Base-by-base conservation (phyloP, 1,139 yeast genomes). In the Geotrichum cucujoidarum region DNA sequence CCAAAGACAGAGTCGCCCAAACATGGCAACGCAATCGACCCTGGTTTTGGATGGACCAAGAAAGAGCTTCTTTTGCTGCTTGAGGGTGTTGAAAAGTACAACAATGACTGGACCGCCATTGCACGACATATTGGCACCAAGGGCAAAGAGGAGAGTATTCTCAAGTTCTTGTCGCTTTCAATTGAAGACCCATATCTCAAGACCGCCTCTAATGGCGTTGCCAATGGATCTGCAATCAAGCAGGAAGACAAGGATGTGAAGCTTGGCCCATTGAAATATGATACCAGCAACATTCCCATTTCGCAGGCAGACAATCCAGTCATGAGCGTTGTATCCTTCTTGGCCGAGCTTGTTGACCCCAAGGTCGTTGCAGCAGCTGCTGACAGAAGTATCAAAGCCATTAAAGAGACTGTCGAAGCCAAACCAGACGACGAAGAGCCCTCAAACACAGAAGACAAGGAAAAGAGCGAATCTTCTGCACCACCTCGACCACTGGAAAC, bases 281-380 rank as follows among this genome's bases (percentile, higher is more conserved):
- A 92, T 3, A 82, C 94, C 3, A 83, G 83, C 61, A 67, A 66
- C 46, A 74, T 90, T 50, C 96, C 97, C 6, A 82, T 87, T 41
- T 80, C 88, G 45, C 78, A 88, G 38, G 79, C 83, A 24, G 97
- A 92, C 59, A 92, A 92, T 64, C 98, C 99, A 1, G 90, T 92
- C 3, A 76, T 92, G 71, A 83, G 95, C 32, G 92, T 95, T 32
- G 77, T 92, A 54, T 82, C 95, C 4, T 92, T 90, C 65, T 72
- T 94, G 68, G 82, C 94, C 0, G 83, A 89, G 40, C 68, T 90
- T 50, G 95, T 90, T 18, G 96, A 90, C 61, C 83, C 92, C n/a
- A 83, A 82, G 34, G 95, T 92, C 1, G 84, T 81, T 49, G 88
- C 89, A 10, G 95, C 96, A 11, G 87, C 95, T 17, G 66, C 73